Base-by-base conservation (phyloP, 345 rosid genomes). In the Iberis pinnata region DNA sequence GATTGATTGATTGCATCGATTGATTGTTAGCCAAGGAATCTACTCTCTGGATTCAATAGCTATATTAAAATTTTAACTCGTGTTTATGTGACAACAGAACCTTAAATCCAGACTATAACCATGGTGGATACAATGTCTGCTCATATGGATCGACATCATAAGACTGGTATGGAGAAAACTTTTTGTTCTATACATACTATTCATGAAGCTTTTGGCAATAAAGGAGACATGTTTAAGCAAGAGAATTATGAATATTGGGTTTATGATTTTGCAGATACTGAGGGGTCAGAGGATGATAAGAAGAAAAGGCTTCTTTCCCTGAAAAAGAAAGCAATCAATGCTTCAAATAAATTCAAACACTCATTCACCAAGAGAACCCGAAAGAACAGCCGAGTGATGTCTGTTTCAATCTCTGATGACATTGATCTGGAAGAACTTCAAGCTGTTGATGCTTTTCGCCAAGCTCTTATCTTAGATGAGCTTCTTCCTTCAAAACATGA, bases 391-490 rank as follows among this genome's bases (percentile, higher is more conserved):
- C 74, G 84, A 33, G 87, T 87, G 2, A 75, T 78, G 80, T 80
- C 89, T 29, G 69, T 78, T 53, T 58, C 74, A 2, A 78, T 89
- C 9, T 86, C 81, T 13, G 89, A 74, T 52, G 65, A 75, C 18
- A 60, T 87, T 53, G 68, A 84, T 47, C 71, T 80, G 2, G 96
- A 90, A 58, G 96, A 90, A 64, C 58, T 82, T 41, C 83, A 79
- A 73, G 88, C 92, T 20, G 89, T 87, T 8, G 96, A 83, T 35
- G 81, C 89, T 7, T 87, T 90, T 61, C 98, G 96, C 42, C 96
- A 87, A 36, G 77, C 81, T 20, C 95, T 90, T 27, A 77, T 87
- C 46, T 61, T 81, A 32, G 96, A 90, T 18, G 98, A 87, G 65
- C 71, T 87, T 12, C 70, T 90, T 29, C 89, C 98, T 41, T 53